Evolutionary conservation across 805 yeast genomes (phyloP).

Genomic region (Candida quercuum): DNA sequence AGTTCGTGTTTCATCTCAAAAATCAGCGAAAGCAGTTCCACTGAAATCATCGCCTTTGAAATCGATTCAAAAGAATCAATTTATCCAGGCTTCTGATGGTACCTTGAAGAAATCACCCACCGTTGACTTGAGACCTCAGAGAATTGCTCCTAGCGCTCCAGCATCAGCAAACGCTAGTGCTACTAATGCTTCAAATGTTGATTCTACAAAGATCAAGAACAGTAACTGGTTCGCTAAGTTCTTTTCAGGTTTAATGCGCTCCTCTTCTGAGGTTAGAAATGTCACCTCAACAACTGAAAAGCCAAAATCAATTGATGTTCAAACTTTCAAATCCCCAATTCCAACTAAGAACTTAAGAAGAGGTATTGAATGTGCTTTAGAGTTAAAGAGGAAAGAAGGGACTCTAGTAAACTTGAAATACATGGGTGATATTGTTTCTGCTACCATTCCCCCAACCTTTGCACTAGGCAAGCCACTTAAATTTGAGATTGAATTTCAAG

Average conservation of each 20-base stretch:
- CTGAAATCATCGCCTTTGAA: conserved; percentile 17
- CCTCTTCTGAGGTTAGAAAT: conserved; percentile 6
- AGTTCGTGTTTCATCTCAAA: neutral
- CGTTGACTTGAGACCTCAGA: conserved; percentile 8
- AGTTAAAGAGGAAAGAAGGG: conserved; percentile 45
- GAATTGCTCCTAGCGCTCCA: conserved; percentile 21
- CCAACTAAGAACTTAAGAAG: conserved; percentile 18
- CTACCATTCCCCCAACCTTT: conserved; percentile 41
- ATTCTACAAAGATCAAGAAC: conserved; percentile 22
- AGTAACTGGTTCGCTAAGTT: conserved; percentile 35
- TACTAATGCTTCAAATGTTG: too few relatives aligned
- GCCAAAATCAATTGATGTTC: conserved; percentile 7
- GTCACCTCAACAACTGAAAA: conserved; percentile 6
- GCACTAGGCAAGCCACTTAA: conserved; percentile 41
- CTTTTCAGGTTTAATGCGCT: conserved; percentile 24
- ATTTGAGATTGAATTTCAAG: conserved; percentile 39
- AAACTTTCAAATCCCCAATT: conserved; percentile 13
- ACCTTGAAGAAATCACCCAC: conserved; percentile 11
- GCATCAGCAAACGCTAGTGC: neutral
- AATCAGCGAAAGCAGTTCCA: too few relatives aligned
- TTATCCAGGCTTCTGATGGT: conserved; percentile 12
- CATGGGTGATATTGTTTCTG: conserved; percentile 37
- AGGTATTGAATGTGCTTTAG: conserved; percentile 33
- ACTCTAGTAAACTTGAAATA: conserved; percentile 41
- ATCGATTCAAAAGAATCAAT: conserved; percentile 18